phyloP scores from a whole-genome alignment of 768 basidiomycete genomes.

The Boletus edulis region DNA sequence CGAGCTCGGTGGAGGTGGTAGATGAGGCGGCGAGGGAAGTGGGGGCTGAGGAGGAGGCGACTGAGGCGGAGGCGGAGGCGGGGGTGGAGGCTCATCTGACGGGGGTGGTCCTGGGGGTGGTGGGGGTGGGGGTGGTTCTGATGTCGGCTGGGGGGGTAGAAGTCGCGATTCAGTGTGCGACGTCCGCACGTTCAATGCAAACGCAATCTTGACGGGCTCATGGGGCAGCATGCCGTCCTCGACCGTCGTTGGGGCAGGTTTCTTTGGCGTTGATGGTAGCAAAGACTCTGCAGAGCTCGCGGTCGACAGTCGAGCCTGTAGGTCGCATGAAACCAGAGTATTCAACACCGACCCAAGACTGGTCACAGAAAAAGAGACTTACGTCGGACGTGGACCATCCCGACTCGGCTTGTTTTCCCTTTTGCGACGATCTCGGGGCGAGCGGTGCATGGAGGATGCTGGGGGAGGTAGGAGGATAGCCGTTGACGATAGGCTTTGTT shows the following conservation, averaged over 20 bases:
- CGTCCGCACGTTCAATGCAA: slow-evolving; percentile 31
- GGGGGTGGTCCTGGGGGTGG: slow-evolving; percentile 32
- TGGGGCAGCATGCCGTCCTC: slow-evolving; percentile 32
- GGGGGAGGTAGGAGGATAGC: slow-evolving; percentile 32
- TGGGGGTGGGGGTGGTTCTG: slow-evolving; percentile 37
- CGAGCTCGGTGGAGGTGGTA: slow-evolving; percentile 25
- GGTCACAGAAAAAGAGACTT: slow-evolving; percentile 10
- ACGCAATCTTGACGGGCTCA: slow-evolving; percentile 32
- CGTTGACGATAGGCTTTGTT: slow-evolving; percentile 46
- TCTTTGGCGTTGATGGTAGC: slow-evolving; percentile 14
- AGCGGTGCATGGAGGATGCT: slow-evolving; percentile 28
- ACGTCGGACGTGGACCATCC: slow-evolving; percentile 36
- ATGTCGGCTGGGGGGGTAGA: slow-evolving; percentile 36
- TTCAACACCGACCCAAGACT: not conserved
- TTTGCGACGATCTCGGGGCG: slow-evolving; percentile 35
- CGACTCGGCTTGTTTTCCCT: slow-evolving; percentile 43
- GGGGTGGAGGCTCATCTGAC: slow-evolving; percentile 27
- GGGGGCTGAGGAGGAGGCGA: slow-evolving; percentile 23
- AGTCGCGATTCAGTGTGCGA: slow-evolving; percentile 25
- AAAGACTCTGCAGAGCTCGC: slow-evolving; percentile 14
- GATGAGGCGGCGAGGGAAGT: slow-evolving; percentile 27
- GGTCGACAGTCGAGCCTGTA: slow-evolving; percentile 14
- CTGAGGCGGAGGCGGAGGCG: slow-evolving; percentile 24
- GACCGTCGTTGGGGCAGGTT: slow-evolving; percentile 19
- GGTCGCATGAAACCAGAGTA: slow-evolving; percentile 6